phyloP scores from a whole-genome alignment of 345 rosid species.

The Citrus hindsii region DNA sequence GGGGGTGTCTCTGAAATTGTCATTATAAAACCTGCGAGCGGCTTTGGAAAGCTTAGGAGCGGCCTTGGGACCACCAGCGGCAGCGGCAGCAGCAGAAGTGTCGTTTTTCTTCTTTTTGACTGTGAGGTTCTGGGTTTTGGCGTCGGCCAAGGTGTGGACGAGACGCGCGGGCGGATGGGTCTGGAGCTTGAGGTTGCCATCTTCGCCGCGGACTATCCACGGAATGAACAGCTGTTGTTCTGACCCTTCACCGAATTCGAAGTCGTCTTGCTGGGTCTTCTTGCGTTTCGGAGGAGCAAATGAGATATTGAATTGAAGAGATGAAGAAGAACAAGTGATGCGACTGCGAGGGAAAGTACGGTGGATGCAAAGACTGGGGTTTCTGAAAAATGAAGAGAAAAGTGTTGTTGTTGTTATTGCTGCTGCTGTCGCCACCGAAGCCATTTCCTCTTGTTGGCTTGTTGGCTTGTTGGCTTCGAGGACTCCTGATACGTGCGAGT shows the following conservation, averaged over 20 bases:
- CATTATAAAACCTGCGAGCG: conserved; percentile 82
- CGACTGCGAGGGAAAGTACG: conserved; percentile 47
- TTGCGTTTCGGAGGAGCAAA: conserved; percentile 77
- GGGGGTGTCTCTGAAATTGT: conserved; percentile 60
- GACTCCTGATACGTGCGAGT: no score
- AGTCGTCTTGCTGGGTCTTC: not conserved
- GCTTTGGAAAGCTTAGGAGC: conserved; percentile 55
- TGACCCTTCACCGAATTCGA: not conserved
- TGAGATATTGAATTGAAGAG: conserved; percentile 67
- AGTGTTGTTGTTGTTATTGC: conserved; percentile 29
- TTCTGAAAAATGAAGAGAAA: conserved; percentile 34
- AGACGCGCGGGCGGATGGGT: conserved; percentile 63
- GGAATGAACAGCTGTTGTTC: conserved; percentile 69
- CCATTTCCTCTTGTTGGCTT: conserved; percentile 22
- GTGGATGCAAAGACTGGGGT: conserved; percentile 29
- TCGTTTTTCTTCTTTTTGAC: conserved; percentile 34
- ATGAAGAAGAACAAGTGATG: conserved; percentile 32
- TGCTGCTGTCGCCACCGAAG: conserved; percentile 30
- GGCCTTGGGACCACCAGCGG: not conserved
- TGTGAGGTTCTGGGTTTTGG: conserved; percentile 49
- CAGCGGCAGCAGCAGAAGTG: not conserved
- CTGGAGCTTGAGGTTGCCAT: conserved; percentile 74
- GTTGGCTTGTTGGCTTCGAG: no score
- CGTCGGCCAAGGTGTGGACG: conserved; percentile 60
- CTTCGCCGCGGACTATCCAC: conserved; percentile 90